Conservation (phyloP, 2,329 filamentous ascomycete genomes). For the Microsporum canis region DNA sequence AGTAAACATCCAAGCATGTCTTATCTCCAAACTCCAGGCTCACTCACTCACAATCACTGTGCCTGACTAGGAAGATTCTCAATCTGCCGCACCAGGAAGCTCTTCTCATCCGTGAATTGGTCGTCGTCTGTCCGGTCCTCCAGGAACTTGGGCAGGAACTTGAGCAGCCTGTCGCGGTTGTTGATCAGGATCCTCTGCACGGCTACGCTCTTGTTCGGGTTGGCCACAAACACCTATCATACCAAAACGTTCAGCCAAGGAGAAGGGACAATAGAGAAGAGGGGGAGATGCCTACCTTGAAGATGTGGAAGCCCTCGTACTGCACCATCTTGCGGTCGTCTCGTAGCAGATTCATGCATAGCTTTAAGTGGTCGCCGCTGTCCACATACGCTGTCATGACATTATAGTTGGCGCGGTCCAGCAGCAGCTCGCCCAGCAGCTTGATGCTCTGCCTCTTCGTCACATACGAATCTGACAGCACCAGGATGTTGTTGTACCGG, state of each 20-base stretch:
- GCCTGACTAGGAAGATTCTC: conserved; percentile 31
- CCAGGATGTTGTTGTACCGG: conserved; percentile 74
- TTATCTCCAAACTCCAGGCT: background rate
- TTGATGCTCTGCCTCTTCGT: conserved; percentile 98
- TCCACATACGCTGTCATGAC: conserved; percentile 98
- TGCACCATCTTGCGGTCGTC: conserved; percentile 98
- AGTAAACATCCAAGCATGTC: background rate
- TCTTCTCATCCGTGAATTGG: conserved; percentile 96
- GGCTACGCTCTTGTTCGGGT: conserved; percentile 92
- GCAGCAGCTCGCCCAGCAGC: conserved; percentile 81
- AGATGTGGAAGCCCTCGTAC: conserved; percentile 98
- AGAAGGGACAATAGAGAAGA: no score
- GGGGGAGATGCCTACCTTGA: conserved; percentile 52
- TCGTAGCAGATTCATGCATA: conserved; percentile 92
- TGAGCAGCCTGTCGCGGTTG: conserved; percentile 82
- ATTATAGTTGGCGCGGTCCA: conserved; percentile 92
- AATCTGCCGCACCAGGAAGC: conserved; percentile 94
- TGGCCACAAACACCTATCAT: conserved; percentile 78
- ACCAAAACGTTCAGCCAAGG: no score
- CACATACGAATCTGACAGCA: conserved; percentile 91
- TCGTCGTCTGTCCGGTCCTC: conserved; percentile 95
- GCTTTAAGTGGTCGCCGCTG: conserved; percentile 87
- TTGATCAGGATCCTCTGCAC: conserved; percentile 94
- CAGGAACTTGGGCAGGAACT: conserved; percentile 81
- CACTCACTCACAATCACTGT: background rate